Base-by-base conservation (phyloP, 495 filamentous ascomycete species). In the Penicillium atrosanguineum region DNA sequence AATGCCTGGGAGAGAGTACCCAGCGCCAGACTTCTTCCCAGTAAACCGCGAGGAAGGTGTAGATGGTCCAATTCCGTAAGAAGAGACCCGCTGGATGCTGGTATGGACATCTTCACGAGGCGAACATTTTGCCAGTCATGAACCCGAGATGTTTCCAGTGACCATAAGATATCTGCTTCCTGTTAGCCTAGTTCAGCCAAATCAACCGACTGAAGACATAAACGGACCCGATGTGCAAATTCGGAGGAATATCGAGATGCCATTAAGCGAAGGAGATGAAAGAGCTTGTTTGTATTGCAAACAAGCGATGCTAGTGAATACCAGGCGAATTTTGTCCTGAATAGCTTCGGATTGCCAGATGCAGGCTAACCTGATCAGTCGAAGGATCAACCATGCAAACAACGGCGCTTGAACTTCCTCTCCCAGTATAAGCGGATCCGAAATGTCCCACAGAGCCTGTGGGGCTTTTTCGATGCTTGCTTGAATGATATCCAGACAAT, bases 391-490 rank as follows among this genome's bases (percentile, higher is more conserved):
- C 89, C 91, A 94, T n/a, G 89, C 64, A 73, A 86, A 89, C 20
- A 96, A 73, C 12, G 87, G 89, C 21, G 86, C 81, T 38, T 69
- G 66, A 37, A 79, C 75, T 48, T 78, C 75, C 48, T 77, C 76
- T 7, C 70, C 69, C 34, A 73, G 46, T n/a, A 73, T 64, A 6
- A 67, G 54, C 15, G 71, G 67, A 29, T 77, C 72, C 25, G 69
- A 64, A 7, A 53, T 43, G 53, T 72, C 82, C 42, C 80, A 76
- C n/a, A 97, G 69, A 14, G 88, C 80, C 34, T 82, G 73, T 0
- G 94, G 92, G 4, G 84, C 87, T 60, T 89, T 87, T 47, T 82
- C 78, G 52, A 97, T 78, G 6, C 85, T 86, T 25, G 85, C 73
- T 45, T 83, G 78, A 31, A 97, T 81, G 7, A 91, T 89, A 52